Conservation (phyloP, 768 basidiomycete genomes). For the Pleurotus ostreatus region DNA sequence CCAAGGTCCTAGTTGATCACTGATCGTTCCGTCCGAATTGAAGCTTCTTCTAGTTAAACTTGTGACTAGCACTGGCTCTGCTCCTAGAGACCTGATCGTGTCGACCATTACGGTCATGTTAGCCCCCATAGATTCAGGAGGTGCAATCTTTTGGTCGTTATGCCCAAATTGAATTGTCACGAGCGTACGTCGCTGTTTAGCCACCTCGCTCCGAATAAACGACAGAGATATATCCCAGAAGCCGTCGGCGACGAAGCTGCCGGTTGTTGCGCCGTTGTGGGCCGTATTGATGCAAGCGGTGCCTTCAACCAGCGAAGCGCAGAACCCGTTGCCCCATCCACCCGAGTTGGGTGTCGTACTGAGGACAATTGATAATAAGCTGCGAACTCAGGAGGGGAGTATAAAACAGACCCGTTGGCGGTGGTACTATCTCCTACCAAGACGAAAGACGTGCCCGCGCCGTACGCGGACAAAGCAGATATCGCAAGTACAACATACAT, state of each 20-base stretch:
- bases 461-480: not conserved
- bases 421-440: constrained; percentile 39
- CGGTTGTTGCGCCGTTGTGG: constrained; percentile 37
- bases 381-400: not conserved
- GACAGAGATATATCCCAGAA: constrained; percentile 32
- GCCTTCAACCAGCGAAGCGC: constrained; percentile 27
- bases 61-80: constrained; percentile 37
- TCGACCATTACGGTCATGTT: constrained; percentile 37
- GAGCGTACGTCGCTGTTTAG: constrained; percentile 28
- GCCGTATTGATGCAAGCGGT: constrained; percentile 38
- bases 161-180: constrained; percentile 42
- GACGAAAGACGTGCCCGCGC: constrained; percentile 28
- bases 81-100: constrained; percentile 31
- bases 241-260: constrained; percentile 33
- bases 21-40: constrained; percentile 29
- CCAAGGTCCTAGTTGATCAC: constrained; percentile 33
- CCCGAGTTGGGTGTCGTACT: constrained; percentile 32
- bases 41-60: constrained; percentile 35
- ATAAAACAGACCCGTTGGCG: constrained; percentile 27
- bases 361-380: not conserved
- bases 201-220: constrained; percentile 28
- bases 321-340: constrained; percentile 40
- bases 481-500: not conserved
- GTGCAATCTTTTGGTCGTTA: constrained; percentile 37
- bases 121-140: constrained; percentile 39